Base-by-base conservation (phyloP, 192 early-diverging fungal genomes). In the Geranomyces variabilis region DNA sequence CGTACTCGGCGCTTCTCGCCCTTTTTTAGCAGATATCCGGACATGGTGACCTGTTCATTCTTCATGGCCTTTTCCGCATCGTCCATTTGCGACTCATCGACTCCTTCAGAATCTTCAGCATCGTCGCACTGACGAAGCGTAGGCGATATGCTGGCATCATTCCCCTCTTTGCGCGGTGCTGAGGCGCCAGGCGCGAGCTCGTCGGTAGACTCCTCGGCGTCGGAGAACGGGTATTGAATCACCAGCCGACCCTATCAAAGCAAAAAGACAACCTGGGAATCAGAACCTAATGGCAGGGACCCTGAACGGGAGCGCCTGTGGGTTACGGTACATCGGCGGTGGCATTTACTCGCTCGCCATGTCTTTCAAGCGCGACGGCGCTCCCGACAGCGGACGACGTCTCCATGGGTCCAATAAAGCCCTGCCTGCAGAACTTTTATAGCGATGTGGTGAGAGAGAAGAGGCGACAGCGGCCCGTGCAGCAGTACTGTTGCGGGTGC, bases 141-240 rank as follows among this genome's bases (percentile, higher is more conserved):
- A 6, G 44, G 69, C 8, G 77, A 45, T 8, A 47, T 41, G 21
- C 24, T 58, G 1, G 46, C 64, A 41, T 63, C 69, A 9, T 66
- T 63, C 29, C 9, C 29, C 29, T 41, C 17, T 17, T 53, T n/a
- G 33, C 0, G 45, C 31, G 46, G 2, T 0, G 51, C 26, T 26
- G 51, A 19, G 44, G 46, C 33, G 24, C 33, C 31, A 15, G 59
- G 9, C 24, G 9, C 49, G 10, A 77, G 36, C 24, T 77, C 74
- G 26, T 75, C 71, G 6, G 71, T 74, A 28, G 69, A 71, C 45
- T 84, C 83, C 49, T 84, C 78, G 6, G 73, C 70, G 62, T 84
- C 83, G 13, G 78, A 80, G 65, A 84, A 84, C 7, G 83, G 83
- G 70, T 81, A 84, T 53, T 61, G 70, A 34, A 71, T 61, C 9